These are phyloP conservation scores for Aspergillus sp. DNA, from an alignment of 2,329 filamentous ascomycete genomes.

Conservation along the genomic window DNA sequence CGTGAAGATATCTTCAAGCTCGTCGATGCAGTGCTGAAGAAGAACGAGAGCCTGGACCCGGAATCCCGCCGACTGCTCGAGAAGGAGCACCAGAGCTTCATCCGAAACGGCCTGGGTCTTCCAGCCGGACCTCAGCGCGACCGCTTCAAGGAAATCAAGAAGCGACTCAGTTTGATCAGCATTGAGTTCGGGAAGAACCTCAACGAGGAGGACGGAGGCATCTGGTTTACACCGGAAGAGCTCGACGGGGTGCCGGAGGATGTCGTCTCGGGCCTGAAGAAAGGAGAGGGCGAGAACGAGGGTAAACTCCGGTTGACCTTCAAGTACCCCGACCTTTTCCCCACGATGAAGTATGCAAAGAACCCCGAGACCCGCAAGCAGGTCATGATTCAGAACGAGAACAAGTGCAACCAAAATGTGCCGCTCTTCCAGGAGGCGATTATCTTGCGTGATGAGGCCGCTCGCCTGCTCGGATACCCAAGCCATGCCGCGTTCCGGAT, in stretches of 20 bases:
- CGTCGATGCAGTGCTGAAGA: slow-evolving; percentile 47
- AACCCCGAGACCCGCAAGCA: slow-evolving; percentile 45
- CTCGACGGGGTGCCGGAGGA: slow-evolving; percentile 51
- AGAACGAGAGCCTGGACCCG: slow-evolving; percentile 45
- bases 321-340: slow-evolving; percentile 52
- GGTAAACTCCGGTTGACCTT: slow-evolving; percentile 51
- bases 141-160: slow-evolving; percentile 55
- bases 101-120: slow-evolving; percentile 50
- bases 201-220: slow-evolving; percentile 52
- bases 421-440: slow-evolving; percentile 51
- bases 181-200: slow-evolving; percentile 53
- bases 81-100: slow-evolving; percentile 51
- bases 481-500: slow-evolving; percentile 54
- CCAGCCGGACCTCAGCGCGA: slow-evolving; percentile 48
- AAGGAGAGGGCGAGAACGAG: slow-evolving; percentile 48
- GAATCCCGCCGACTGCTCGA: slow-evolving; percentile 50
- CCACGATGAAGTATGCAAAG: slow-evolving; percentile 50
- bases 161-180: slow-evolving; percentile 48
- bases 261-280: slow-evolving; percentile 47
- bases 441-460: slow-evolving; percentile 52
- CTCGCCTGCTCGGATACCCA: slow-evolving; percentile 50
- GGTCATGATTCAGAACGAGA: slow-evolving; percentile 50
- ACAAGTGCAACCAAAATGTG: slow-evolving; percentile 53
- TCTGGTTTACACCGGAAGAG: slow-evolving; percentile 52
- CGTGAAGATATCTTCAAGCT: slow-evolving; percentile 51